Evolutionary conservation across 78 protist genomes (phyloP).

Genomic region (Cavenderia fasciculata): DNA sequence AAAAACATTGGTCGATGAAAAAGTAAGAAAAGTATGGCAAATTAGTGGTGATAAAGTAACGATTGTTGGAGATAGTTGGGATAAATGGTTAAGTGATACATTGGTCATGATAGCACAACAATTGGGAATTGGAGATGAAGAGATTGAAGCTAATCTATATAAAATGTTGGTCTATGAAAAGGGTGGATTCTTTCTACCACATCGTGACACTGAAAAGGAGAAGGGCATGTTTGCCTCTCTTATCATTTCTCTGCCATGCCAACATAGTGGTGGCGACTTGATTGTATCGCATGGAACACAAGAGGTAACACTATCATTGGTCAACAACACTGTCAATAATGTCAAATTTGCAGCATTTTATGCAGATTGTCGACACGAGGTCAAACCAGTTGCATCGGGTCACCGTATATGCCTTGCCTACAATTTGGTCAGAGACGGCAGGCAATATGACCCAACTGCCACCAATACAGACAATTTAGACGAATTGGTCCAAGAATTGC

Average conservation of each 20-base stretch:
- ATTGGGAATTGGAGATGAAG: no score
- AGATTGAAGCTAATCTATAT: constrained; percentile 6
- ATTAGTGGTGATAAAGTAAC: neutral
- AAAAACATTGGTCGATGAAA: constrained; percentile 5
- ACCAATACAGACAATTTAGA: neutral
- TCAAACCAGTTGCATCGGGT: constrained; percentile 14
- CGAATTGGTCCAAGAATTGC: no score
- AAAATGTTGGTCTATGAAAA: constrained; percentile 35
- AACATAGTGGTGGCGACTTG: constrained; percentile 32
- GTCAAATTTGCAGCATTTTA: constrained; percentile 13
- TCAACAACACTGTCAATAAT: neutral
- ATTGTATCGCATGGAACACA: neutral
- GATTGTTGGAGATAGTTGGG: neutral
- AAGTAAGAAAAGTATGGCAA: constrained; percentile 33
- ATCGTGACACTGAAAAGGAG: constrained; percentile 26
- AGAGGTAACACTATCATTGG: neutral
- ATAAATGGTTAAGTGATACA: no score
- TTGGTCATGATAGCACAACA: no score
- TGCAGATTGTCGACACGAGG: constrained; percentile 24
- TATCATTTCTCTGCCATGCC: constrained; percentile 5
- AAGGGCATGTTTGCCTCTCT: constrained; percentile 38
- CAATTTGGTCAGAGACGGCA: neutral
- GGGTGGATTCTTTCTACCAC: constrained; percentile 44
- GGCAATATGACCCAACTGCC: neutral
- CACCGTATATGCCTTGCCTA: constrained; percentile 29